Evolutionary conservation across 2,329 filamentous ascomycete species (phyloP).

Genomic region (Colletotrichum sojae): DNA sequence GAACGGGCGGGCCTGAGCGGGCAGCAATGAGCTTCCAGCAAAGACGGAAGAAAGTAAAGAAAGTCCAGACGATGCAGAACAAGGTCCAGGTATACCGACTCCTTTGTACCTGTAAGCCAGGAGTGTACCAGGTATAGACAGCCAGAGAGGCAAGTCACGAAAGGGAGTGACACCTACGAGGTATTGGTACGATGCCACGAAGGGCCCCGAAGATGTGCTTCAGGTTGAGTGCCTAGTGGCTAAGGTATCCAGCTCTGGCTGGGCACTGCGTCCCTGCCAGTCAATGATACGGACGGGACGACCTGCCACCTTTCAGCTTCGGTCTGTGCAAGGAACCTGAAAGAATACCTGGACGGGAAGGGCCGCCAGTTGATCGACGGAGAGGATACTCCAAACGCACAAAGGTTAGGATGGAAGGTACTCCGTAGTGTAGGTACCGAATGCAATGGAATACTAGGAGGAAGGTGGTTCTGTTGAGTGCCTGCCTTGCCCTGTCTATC

Average conservation of each 20-base stretch:
- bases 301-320: neutral
- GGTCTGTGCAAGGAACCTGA: neutral
- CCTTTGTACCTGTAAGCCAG: slow-evolving; percentile 12
- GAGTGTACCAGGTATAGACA: no score
- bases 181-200: slow-evolving; percentile 4
- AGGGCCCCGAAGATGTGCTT: neutral
- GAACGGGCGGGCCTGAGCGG: slow-evolving; percentile 20
- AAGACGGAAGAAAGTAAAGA: neutral
- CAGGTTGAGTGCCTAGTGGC: neutral
- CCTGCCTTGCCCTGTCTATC: no score
- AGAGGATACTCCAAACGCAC: no score
- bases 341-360: neutral
- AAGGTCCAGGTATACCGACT: neutral
- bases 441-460: no score
- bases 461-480: slow-evolving; percentile 13
- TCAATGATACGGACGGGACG: neutral
- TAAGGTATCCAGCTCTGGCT: no score
- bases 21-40: slow-evolving; percentile 13
- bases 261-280: neutral
- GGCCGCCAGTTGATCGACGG: neutral
- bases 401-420: no score
- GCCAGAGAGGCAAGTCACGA: slow-evolving; percentile 12
- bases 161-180: neutral
- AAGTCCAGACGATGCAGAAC: neutral
- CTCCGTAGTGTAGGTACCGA: no score